Conservation (phyloP, 257 asterid genomes). For the Marsdenia floribunda region DNA sequence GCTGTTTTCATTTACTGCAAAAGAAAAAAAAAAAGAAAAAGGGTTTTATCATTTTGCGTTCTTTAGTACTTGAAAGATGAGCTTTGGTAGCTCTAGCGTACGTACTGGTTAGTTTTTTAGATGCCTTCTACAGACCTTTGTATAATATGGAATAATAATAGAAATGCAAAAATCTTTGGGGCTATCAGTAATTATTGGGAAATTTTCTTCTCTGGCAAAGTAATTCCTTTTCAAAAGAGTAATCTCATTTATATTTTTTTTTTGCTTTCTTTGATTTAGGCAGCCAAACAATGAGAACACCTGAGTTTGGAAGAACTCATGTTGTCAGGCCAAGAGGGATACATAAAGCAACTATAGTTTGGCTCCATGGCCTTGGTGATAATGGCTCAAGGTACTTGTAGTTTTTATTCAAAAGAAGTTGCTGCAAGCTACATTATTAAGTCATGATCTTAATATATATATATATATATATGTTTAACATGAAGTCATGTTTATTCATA, state of each 20-base stretch:
- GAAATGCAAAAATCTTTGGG: not conserved
- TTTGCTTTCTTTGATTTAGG: constrained; percentile 31
- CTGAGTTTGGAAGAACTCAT: constrained; percentile 76
- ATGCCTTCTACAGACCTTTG: not conserved
- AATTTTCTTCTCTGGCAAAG: not conserved
- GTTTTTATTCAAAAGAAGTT: not conserved
- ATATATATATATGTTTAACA: not conserved
- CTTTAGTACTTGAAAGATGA: constrained; percentile 35
- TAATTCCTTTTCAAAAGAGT: not conserved
- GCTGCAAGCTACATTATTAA: not conserved
- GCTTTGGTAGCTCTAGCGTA: constrained; percentile 37
- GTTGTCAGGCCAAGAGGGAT: constrained; percentile 81
- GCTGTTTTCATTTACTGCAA: constrained; percentile 20
- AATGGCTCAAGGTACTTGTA: constrained; percentile 61
- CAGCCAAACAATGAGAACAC: constrained; percentile 37
- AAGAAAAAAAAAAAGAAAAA: not conserved
- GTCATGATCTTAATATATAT: not conserved
- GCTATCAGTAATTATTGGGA: not conserved
- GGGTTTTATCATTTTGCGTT: constrained; percentile 13
- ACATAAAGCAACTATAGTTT: constrained; percentile 81
- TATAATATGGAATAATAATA: not conserved
- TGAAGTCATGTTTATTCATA: not conserved
- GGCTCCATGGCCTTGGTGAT: constrained; percentile 89
- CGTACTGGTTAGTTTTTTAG: constrained; percentile 31
- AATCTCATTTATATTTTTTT: not conserved